Conservation (phyloP, 345 rosid species). For the Gossypium bickii region DNA sequence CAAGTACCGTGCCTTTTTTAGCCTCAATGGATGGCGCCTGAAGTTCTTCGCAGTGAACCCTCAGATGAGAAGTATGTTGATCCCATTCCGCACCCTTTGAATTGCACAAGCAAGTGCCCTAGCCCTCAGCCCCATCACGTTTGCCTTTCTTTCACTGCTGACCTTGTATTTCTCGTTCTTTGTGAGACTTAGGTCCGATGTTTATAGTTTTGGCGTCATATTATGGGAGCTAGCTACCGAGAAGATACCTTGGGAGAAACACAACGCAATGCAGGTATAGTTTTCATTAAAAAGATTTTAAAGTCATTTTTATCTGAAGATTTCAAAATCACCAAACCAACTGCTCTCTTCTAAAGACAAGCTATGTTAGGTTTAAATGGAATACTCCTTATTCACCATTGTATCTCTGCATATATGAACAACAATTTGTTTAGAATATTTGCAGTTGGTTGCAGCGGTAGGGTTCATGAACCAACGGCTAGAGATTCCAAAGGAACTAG, state of each 20-base stretch:
- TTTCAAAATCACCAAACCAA: background rate
- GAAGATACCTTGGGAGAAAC: conserved; percentile 97
- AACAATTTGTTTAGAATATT: conserved; percentile 18
- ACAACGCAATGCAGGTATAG: conserved; percentile 88
- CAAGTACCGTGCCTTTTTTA: conserved; percentile 29
- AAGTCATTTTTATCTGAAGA: background rate
- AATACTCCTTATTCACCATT: background rate
- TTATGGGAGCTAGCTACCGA: conserved; percentile 95
- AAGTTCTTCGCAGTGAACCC: conserved; percentile 93
- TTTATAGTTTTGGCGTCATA: conserved; percentile 93
- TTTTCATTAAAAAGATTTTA: conserved; percentile 15
- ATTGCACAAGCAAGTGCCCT: background rate
- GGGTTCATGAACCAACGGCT: conserved; percentile 95
- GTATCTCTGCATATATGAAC: background rate
- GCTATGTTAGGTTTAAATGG: background rate
- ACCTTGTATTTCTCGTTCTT: conserved; percentile 20
- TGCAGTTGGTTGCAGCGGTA: conserved; percentile 94
- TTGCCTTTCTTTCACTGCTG: background rate
- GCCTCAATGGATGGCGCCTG: conserved; percentile 95
- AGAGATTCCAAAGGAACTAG: conserved; percentile 74
- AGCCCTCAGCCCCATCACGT: background rate
- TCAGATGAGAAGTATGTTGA: conserved; percentile 84
- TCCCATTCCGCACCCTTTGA: conserved; percentile 7
- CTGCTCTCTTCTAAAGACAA: background rate
- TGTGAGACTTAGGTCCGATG: conserved; percentile 61